Evolutionary conservation across 2,329 filamentous ascomycete species (phyloP).

Genomic region (Sclerotinia sclerotiorum): DNA sequence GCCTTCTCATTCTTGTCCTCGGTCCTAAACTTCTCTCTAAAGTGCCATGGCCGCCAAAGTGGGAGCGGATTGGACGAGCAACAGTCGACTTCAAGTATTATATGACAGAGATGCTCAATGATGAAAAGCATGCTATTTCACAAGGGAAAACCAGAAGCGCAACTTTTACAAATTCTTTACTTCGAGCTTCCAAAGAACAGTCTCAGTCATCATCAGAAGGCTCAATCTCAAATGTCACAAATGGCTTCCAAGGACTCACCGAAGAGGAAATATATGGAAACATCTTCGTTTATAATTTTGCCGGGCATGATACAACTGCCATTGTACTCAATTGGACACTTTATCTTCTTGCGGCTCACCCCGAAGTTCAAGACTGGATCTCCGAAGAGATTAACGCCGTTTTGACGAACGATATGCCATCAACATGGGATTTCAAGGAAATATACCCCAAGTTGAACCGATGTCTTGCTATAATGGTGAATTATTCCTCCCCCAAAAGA

Average conservation of each 20-base stretch:
- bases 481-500: background rate
- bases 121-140: background rate
- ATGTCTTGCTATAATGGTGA: slow-evolving; percentile 44
- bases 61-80: background rate
- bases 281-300: slow-evolving; percentile 39
- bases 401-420: slow-evolving; percentile 32
- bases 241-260: slow-evolving; percentile 33
- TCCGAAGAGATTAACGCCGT: slow-evolving; percentile 32
- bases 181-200: slow-evolving; percentile 12
- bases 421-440: slow-evolving; percentile 42
- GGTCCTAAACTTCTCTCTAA: slow-evolving; percentile 4
- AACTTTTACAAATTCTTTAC: slow-evolving; percentile 6
- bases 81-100: slow-evolving; percentile 5
- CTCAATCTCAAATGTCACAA: background rate
- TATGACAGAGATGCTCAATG: slow-evolving; percentile 8
- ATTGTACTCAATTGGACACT: slow-evolving; percentile 36
- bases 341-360: slow-evolving; percentile 32
- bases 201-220: background rate
- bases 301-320: slow-evolving; percentile 40
- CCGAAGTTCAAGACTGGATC: slow-evolving; percentile 30
- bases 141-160: slow-evolving; percentile 1
- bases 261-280: slow-evolving; percentile 41
- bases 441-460: slow-evolving; percentile 46
- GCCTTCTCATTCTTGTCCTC: slow-evolving; percentile 4
- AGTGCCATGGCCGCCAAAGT: background rate